Base-by-base conservation (phyloP, 2,329 filamentous ascomycete species). In the Penicillium capsulatum region DNA sequence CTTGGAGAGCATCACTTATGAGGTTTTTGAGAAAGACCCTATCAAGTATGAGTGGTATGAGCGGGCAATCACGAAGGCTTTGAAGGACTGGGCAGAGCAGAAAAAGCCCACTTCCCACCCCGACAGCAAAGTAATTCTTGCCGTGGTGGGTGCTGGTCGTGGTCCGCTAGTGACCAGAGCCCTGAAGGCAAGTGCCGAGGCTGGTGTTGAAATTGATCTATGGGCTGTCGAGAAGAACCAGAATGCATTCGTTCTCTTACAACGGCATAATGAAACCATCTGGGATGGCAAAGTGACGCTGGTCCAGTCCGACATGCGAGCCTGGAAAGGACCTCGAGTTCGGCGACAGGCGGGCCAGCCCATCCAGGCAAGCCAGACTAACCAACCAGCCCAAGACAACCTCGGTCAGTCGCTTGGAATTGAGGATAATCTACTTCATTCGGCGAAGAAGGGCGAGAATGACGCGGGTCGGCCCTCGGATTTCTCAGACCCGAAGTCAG, bases 31-130 rank as follows among this genome's bases (percentile, higher is more conserved):
- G 64, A 94, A 94, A 53, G 94, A 98, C 50, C 92, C 92, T 0
- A 86, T 98, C 67, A 98, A 98, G 67, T 98, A 98, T 62, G 82
- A 89, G 49, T 94, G 91, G 75, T 98, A 98, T 61, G 89, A 97
- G 63, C 74, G 77, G 31, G 92, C 92, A 10, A 84, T 94, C 40
- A 79, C 80, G 3, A 80, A 86, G 49, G 91, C 92, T 0, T 73
- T 98, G 46, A 74, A 70, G 9, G 90, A 97, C 57, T 94, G 92
- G 83, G 75, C 75, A 42, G 68, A 74, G 26, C 74, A 86, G 42
- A 73, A 77, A 20, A 89, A 87, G 59, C 82, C 88, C 1, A 86
- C 83, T 0, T 88, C 84, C 3, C 83, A 83, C 9, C 74, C 77
- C 7, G 75, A 80, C 33, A 83, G 82, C 13, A 76, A 79, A 3